Percentiles rank a stretch among this genome's conserved stretches.
These are phyloP conservation scores for Abelmoschus esculentus DNA, from an alignment of 345 rosid genomes.

Conservation along the genomic window DNA sequence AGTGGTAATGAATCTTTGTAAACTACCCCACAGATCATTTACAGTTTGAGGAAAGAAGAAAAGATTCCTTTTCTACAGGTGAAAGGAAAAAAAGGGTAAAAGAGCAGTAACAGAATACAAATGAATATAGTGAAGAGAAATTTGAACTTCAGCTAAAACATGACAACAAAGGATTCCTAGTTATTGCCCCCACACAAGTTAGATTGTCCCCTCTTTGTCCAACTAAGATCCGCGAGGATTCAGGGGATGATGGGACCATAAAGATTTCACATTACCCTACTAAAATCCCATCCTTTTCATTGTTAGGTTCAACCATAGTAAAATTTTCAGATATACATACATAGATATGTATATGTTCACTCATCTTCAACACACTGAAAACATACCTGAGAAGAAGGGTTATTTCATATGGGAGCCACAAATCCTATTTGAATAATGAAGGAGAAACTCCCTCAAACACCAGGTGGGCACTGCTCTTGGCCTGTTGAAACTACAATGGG, in stretches of 20 bases:
- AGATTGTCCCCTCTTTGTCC: conserved; percentile 15
- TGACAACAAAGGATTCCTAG: neutral
- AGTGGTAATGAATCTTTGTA: neutral
- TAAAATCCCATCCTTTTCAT: conserved; percentile 5
- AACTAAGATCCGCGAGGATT: conserved; percentile 10
- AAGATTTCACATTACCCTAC: conserved; percentile 19
- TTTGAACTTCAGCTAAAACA: neutral
- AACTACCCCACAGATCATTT: neutral
- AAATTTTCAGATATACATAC: too few species aligned
- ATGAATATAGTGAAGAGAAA: neutral
- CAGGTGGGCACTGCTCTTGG: neutral
- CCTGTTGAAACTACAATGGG: neutral
- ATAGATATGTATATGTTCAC: neutral
- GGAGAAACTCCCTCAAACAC: neutral
- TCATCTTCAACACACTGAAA: too few species aligned
- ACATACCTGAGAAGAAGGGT: too few species aligned
- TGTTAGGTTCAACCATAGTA: neutral
- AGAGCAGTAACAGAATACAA: neutral
- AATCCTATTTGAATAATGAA: neutral
- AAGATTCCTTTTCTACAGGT: neutral
- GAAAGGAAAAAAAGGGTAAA: neutral
- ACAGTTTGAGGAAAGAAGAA: neutral
- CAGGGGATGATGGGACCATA: conserved; percentile 18
- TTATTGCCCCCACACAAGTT: conserved; percentile 19
- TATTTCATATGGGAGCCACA: neutral